Evolutionary conservation across 805 yeast species (phyloP), one percentile per base, ranked within the genome.

Genomic region (Priceomyces medius): DNA sequence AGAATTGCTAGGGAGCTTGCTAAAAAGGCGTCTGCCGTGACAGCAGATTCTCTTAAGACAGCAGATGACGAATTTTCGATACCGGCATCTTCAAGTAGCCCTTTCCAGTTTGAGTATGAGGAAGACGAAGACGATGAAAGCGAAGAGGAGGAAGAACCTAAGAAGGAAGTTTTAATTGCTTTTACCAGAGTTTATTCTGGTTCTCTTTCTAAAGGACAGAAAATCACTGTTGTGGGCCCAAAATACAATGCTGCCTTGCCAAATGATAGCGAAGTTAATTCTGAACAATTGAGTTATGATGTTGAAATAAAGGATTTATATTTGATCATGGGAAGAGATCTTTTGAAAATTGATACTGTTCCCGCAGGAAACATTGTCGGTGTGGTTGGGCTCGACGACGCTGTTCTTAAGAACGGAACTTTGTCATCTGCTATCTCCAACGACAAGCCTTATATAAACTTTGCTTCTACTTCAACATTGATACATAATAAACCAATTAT

Each of bases 321-420:
- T 54, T 65, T 93, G 41, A 71, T 93, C 41, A 93, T 93, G 98
- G 99, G 99, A 14, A 73, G 91, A 49, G 97, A 93, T 45, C 66
- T 91, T 26, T 80, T 89, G 2, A 74, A 90, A 2, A 70, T 93
- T 47, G 76, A 83, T 32, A 74, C 74, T 13, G 96, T 91, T 4
- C 96, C 96, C 2, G 91, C 97, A 1, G 99, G 99, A 23, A 88
- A 86, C 51, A 88, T 93, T 46, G 95, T 88, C 5, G 99, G 97
- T 38, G 83, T 93, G 37, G 91, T 89, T 27, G 98, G 99, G 0
- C 71, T 93, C 16, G 96, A 85, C 2, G 87, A 86, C 6, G 80
- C 80, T 40, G 75, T 93, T 23, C 62, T 91, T 50, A 93, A 93
- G 58, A 87, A 83, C 55, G 99, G 96, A 38, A 90, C 99, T 0